Conservation (phyloP, 75 land plant genomes). For the Cunninghamia lanceolata region DNA sequence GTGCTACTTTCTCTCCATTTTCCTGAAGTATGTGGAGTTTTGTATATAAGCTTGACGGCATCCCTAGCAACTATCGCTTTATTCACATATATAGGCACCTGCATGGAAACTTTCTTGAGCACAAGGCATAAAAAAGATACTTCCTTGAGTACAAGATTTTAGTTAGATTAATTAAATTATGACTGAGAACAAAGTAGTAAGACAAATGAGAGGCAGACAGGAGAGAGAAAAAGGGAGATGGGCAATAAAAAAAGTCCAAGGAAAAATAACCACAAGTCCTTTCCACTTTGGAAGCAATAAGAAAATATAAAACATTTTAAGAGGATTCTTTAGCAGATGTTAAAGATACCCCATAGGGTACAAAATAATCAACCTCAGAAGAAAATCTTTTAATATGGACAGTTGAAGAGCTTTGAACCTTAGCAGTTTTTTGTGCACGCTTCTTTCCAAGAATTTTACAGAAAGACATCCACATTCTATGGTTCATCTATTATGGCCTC, state of each 20-base stretch:
- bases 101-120: conserved; percentile 1
- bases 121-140: neutral
- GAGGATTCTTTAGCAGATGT: neutral
- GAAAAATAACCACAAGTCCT: neutral
- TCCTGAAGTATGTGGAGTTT: conserved; percentile 11
- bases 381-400: neutral
- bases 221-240: neutral
- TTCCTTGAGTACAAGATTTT: neutral
- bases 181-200: neutral
- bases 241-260: neutral
- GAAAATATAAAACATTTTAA: neutral
- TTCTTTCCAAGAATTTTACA: neutral
- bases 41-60: conserved; percentile 57
- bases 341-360: neutral
- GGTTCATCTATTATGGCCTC: too few species aligned
- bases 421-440: neutral
- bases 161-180: neutral
- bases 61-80: conserved; percentile 55
- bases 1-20: conserved; percentile 17
- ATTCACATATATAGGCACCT: conserved; percentile 72
- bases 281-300: neutral
- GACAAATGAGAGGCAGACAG: neutral
- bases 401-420: neutral
- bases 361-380: neutral
- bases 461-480: neutral